Evolutionary conservation across 177 flowering plant genomes (phyloP).

Genomic region (Tripterygium wilfordii): DNA sequence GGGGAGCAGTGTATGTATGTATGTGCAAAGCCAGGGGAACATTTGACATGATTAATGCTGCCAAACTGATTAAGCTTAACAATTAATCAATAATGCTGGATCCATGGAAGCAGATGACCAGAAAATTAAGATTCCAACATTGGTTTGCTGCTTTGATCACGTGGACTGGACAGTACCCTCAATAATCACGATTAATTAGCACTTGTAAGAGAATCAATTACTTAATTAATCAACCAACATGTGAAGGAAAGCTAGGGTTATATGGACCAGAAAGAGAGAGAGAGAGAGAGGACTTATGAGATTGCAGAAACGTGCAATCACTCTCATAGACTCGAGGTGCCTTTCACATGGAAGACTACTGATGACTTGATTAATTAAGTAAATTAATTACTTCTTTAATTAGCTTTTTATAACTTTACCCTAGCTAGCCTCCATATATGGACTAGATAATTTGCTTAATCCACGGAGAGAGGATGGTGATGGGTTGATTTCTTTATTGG

Average conservation of each 20-base stretch:
- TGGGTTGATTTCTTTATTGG: constrained; percentile 28
- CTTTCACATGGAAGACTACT: constrained; percentile 41
- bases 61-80: no score
- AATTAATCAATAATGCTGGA: no score
- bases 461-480: constrained; percentile 22
- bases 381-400: neutral
- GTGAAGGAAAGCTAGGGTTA: constrained; percentile 9
- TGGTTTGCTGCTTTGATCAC: no score
- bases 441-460: no score
- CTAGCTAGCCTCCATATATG: constrained; percentile 18
- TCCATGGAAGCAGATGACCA: no score
- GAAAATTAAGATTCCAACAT: no score
- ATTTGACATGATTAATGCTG: no score
- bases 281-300: constrained; percentile 21
- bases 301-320: constrained; percentile 13
- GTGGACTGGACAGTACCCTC: no score
- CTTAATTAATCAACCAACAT: constrained; percentile 7
- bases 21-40: no score
- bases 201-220: no score
- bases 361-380: constrained; percentile 5
- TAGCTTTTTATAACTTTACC: constrained; percentile 4
- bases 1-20: no score
- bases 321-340: constrained; percentile 35
- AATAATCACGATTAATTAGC: no score
- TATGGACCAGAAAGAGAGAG: constrained; percentile 11